These are phyloP conservation scores for Saitozyma podzolica DNA, from an alignment of 768 basidiomycete genomes.

Conservation along the genomic window DNA sequence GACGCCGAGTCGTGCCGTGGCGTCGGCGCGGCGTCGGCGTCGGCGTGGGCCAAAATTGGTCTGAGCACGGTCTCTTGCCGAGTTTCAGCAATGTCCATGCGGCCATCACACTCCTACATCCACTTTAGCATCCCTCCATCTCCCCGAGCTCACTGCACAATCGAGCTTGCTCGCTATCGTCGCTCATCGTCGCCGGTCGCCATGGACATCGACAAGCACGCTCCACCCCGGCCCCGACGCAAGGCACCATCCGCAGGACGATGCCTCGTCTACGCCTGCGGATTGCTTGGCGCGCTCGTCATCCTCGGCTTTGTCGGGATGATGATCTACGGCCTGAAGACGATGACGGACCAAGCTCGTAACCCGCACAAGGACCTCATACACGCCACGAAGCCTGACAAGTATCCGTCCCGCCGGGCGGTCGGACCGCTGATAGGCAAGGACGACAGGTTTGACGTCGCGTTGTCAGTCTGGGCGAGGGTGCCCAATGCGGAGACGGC, in stretches of 20 bases:
- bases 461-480: slow-evolving; percentile 10
- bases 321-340: neutral
- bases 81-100: no score
- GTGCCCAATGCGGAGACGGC: slow-evolving; percentile 11
- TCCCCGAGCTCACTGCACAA: no score
- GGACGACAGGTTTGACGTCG: slow-evolving; percentile 16
- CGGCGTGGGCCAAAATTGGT: no score
- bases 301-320: neutral
- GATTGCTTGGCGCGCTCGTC: neutral
- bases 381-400: slow-evolving; percentile 11
- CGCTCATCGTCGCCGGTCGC: no score
- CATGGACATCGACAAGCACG: no score
- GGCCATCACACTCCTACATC: no score
- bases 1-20: no score
- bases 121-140: no score
- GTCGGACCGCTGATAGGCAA: slow-evolving; percentile 14
- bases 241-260: neutral
- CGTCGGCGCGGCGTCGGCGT: no score
- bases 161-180: no score
- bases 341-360: neutral
- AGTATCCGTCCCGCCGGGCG: neutral
- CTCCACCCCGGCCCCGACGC: neutral
- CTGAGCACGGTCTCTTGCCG: no score
- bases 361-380: slow-evolving; percentile 16
- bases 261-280: neutral